Base-by-base conservation (phyloP, 83 land plant genomes). In the Picea mariana region DNA sequence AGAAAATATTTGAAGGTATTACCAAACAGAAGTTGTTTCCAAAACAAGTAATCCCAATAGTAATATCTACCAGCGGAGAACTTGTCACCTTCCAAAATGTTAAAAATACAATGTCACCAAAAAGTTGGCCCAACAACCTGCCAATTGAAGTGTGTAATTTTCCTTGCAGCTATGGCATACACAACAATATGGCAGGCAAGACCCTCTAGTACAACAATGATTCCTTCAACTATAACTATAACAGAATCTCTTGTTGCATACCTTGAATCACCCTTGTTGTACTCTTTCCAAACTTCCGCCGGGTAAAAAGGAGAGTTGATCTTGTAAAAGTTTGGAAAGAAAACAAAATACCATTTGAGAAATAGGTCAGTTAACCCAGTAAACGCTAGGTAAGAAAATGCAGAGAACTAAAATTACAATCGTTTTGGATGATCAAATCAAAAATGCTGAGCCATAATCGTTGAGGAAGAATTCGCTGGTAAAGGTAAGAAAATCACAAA, bases 281-380 rank as follows among this genome's bases (percentile, higher is more conserved):
- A 96, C 83, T 96, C 98, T 82, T 96, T 96, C 98, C 98, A 96
- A 73, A 96, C 94, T 92, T 96, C 98, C 11, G 93, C 92, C 55
- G 91, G 79, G 84, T 82, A 92, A 83, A 20, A 75, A 0, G 89
- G 89, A 27, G 88, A 78, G 47, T 88, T 82, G 61, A 88, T 87
- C 88, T 90, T 96, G 88, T 87, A 96, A 82, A 96, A 94, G 61
- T 94, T 94, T 9, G 98, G 98, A 31, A 94, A 86, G 85, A 96
- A 96, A 60, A 81, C 97, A 85, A 94, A 94, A 81, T 92, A 96
- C 15, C 97, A 97, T 80, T 96, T 97, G 3, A 94, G 87, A 83
- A 96, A 80, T n/a, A 92, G 82, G 84, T 96, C 97, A 12, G 92
- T 94, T 5, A 96, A 87, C 49, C 98, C 98, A 26, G 94, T 92